Conservation (phyloP, 129 eudicot genomes). For the Centella asiatica region DNA sequence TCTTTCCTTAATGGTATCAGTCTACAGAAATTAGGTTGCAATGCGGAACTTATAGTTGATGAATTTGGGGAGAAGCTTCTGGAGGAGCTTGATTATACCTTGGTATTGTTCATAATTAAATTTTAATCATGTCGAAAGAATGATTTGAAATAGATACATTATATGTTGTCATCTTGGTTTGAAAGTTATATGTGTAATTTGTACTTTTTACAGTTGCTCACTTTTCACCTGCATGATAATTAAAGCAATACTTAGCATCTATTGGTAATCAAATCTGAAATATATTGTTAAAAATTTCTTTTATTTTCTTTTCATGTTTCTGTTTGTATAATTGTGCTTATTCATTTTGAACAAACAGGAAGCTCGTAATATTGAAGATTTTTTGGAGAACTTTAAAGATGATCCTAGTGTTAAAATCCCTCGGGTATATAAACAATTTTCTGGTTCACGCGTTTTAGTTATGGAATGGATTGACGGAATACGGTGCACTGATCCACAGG, state of each 20-base stretch:
- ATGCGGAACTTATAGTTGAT: conserved; percentile 98
- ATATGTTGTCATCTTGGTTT: neutral
- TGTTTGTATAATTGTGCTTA: neutral
- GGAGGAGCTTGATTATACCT: conserved; percentile 98
- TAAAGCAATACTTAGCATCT: too few relatives aligned
- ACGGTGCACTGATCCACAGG: conserved; percentile 98
- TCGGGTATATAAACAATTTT: conserved; percentile 68
- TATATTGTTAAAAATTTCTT: too few relatives aligned
- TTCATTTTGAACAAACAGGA: conserved; percentile 36
- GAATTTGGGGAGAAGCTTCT: conserved; percentile 98
- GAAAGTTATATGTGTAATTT: neutral
- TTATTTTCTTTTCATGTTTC: too few relatives aligned
- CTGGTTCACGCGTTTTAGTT: conserved; percentile 92
- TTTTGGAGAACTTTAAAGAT: conserved; percentile 80
- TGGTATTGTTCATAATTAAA: conserved; percentile 45
- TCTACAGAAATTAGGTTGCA: conserved; percentile 91
- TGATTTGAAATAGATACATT: conserved; percentile 1
- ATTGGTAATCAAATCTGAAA: too few relatives aligned
- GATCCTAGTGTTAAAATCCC: conserved; percentile 99
- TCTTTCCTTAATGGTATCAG: conserved; percentile 96
- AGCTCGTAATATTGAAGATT: conserved; percentile 97
- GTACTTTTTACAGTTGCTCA: neutral
- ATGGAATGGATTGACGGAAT: conserved; percentile 99
- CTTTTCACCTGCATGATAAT: neutral
- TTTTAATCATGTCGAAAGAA: neutral